phyloP scores from a whole-genome alignment of 805 yeast genomes.

The Ogataea philodendri region DNA sequence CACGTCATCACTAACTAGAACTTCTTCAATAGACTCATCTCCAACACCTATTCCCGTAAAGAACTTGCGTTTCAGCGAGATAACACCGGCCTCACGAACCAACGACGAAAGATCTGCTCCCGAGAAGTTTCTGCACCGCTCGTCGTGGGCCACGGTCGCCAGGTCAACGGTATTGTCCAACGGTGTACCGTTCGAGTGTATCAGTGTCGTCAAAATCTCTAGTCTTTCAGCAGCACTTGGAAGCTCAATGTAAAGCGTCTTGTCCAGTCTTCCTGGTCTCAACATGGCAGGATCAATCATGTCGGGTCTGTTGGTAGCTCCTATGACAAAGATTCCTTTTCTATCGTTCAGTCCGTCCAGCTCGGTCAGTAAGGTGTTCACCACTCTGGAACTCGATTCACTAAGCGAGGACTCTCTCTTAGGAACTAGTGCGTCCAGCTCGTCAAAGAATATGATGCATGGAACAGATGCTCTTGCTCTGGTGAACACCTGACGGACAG shows the following conservation, averaged over 20 bases:
- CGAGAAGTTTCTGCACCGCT: conserved; percentile 81
- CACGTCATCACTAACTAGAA: conserved; percentile 31
- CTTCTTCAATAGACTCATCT: conserved; percentile 39
- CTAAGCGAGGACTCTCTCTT: conserved; percentile 84
- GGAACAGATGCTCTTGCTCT: conserved; percentile 96
- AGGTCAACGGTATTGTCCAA: conserved; percentile 62
- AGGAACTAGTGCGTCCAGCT: conserved; percentile 93
- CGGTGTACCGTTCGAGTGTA: conserved; percentile 74
- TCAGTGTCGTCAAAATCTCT: conserved; percentile 78
- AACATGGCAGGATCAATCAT: conserved; percentile 98
- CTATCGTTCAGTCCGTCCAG: conserved; percentile 92
- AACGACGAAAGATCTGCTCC: conserved; percentile 96
- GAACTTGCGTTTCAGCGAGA: conserved; percentile 74
- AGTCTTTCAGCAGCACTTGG: conserved; percentile 76
- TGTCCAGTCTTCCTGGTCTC: conserved; percentile 94
- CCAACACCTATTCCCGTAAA: conserved; percentile 49
- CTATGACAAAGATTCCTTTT: conserved; percentile 89
- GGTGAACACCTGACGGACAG: conserved; percentile 89
- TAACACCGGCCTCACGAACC: conserved; percentile 90
- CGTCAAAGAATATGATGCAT: conserved; percentile 91
- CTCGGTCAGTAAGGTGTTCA: conserved; percentile 90
- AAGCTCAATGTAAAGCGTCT: conserved; percentile 85
- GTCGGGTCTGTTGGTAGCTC: conserved; percentile 97
- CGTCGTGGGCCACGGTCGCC: conserved; percentile 61
- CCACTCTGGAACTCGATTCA: conserved; percentile 90